A percentile compares a stretch with the other conserved stretches of the same genome.
phyloP scores from a whole-genome alignment of 2,329 filamentous ascomycete genomes.

The Tolypocladium inflatum region DNA sequence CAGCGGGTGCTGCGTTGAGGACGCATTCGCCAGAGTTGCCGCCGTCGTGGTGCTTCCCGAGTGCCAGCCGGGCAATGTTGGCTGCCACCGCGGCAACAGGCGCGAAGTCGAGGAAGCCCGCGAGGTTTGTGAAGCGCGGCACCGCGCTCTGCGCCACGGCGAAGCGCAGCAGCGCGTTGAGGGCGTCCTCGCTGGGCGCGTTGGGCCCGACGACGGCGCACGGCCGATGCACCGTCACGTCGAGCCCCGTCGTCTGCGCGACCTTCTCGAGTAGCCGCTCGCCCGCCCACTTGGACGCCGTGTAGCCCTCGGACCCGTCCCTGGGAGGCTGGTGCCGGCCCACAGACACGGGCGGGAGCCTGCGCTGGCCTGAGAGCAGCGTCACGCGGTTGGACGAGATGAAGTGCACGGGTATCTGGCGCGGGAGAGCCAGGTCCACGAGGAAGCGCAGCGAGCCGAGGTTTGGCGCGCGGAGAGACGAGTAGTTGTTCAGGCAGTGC shows the following conservation, averaged over 20 bases:
- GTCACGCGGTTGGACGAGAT: conserved; percentile 19
- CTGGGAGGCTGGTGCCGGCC: conserved; percentile 3
- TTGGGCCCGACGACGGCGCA: conserved; percentile 10
- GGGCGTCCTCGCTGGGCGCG: conserved; percentile 6
- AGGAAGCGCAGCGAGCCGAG: conserved; percentile 16
- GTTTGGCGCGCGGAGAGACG: conserved; percentile 15
- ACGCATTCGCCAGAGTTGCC: neutral
- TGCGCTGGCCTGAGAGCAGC: conserved; percentile 2
- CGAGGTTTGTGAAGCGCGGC: neutral
- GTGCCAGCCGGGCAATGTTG: neutral
- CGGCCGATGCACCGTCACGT: conserved; percentile 17
- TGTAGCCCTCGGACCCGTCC: conserved; percentile 18
- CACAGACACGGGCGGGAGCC: neutral
- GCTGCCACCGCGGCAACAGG: neutral
- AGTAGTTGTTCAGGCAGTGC: conserved; percentile 20
- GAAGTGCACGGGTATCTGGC: conserved; percentile 21
- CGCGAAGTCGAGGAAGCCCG: neutral
- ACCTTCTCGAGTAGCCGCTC: conserved; percentile 19
- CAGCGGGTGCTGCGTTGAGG: neutral
- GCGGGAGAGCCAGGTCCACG: conserved; percentile 10
- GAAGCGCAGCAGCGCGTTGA: conserved; percentile 3
- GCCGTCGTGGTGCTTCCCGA: neutral
- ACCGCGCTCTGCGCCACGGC: neutral
- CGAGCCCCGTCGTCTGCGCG: conserved; percentile 6
- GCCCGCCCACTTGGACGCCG: conserved; percentile 21